A percentile compares a stretch with the other conserved stretches of the same genome.
Evolutionary conservation across 306 rosid genomes (phyloP).

Genomic region (Cucurbita ficifolia): DNA sequence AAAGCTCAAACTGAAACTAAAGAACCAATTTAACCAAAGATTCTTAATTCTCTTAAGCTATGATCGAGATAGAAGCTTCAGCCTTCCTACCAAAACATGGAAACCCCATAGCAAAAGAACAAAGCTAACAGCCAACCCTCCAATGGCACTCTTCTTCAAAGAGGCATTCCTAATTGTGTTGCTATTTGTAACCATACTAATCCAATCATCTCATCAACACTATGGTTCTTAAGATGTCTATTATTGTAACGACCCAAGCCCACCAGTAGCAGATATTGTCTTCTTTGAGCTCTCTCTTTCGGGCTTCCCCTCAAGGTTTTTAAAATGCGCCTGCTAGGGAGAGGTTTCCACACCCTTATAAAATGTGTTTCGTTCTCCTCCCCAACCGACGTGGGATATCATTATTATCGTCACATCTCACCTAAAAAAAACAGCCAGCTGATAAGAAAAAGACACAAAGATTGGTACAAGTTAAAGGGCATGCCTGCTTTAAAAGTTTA

Average conservation of each 20-base stretch:
- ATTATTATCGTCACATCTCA: not conserved
- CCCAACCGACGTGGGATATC: too few species aligned
- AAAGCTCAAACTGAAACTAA: not conserved
- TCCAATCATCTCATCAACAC: not conserved
- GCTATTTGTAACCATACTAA: not conserved
- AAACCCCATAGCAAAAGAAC: not conserved
- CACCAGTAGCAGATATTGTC: too few species aligned
- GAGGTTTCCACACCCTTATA: too few species aligned
- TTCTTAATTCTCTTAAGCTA: not conserved
- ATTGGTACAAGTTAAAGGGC: not conserved
- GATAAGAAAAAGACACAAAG: not conserved
- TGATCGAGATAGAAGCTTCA: not conserved
- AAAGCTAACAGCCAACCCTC: not conserved
- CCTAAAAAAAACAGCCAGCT: not conserved
- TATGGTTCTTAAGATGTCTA: not conserved
- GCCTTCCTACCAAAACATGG: not conserved
- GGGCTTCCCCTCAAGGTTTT: too few species aligned
- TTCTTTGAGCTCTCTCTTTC: too few species aligned
- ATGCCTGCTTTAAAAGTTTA: constrained; percentile 33
- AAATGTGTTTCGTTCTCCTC: too few species aligned
- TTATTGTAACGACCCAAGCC: not conserved
- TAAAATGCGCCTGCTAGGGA: too few species aligned
- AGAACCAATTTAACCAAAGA: not conserved
- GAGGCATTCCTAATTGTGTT: not conserved
- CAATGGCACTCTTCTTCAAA: not conserved